Base-by-base conservation (phyloP, 164 flowering plant genomes). In the Kingdonia uniflora region DNA sequence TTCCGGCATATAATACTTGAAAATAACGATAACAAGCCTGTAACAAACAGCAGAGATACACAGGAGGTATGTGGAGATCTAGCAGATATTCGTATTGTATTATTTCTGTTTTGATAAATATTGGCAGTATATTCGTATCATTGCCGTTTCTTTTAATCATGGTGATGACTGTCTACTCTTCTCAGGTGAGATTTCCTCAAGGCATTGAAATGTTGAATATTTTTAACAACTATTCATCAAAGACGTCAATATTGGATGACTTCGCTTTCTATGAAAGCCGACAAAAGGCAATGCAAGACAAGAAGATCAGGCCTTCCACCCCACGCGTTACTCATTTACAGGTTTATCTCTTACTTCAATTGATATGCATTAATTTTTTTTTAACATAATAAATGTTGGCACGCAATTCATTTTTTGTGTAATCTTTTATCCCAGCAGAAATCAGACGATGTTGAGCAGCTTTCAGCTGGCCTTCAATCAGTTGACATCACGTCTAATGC, bases 11-110 rank as follows among this genome's bases (percentile, higher is more conserved):
- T 88, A 16, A 80, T 66, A 17, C 84, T 88, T 37, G 96, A 81
- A 58, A 78, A 85, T 65, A 85, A 88, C 56, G 91, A 85, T 57
- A 82, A 82, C 60, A 87, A 87, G 43, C 94, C 91, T 35, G 96
- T 87, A 23, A 87, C 96, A 5, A 80, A 88, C 63, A 88, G 95
- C 48, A 72, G 95, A 60, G 96, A 88, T 61, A 76, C 89, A 14
- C 95, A 88, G 42, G 95, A 88, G 87, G 96, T 87, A 42, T n/a
- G 29, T 15, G 47, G 3, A 1, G 2, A 29, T 3, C 8, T 29
- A 29, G 11, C 8, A n/a, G 13, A 10, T n/a, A 29, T n/a, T n/a
- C n/a, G n/a, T n/a, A n/a, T n/a, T n/a, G n/a, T n/a, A n/a, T n/a
- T n/a, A n/a, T n/a, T n/a, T n/a, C n/a, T n/a, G n/a, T n/a, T n/a